phyloP scores from a whole-genome alignment of 495 filamentous ascomycete genomes.

The Schizothecium vesticola region DNA sequence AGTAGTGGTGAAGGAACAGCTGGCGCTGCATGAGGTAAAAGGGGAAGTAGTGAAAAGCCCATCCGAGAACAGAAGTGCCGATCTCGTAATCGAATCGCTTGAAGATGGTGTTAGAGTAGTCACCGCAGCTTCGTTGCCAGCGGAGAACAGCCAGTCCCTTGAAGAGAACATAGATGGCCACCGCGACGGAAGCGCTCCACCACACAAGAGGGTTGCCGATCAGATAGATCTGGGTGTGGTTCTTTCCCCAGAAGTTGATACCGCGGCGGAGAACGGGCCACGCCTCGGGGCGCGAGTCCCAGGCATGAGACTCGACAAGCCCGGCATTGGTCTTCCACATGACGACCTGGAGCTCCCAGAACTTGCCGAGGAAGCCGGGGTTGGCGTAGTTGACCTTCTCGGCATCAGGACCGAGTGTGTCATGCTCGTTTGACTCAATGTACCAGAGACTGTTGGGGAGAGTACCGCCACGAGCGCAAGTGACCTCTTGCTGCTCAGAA shows the following conservation, averaged over 20 bases:
- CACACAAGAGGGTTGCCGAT: conserved; percentile 94
- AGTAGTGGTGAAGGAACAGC: conserved; percentile 92
- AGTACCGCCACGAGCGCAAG: conserved; percentile 87
- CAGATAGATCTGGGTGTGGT: conserved; percentile 91
- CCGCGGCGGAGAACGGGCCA: conserved; percentile 92
- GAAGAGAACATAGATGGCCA: conserved; percentile 72
- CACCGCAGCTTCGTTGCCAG: conserved; percentile 87
- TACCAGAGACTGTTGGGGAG: conserved; percentile 97
- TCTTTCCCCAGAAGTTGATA: conserved; percentile 98
- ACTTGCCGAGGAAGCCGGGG: conserved; percentile 95
- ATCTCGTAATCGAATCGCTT: conserved; percentile 98
- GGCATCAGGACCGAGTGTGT: conserved; percentile 61
- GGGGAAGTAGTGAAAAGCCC: conserved; percentile 96
- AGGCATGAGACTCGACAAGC: conserved; percentile 91
- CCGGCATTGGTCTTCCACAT: conserved; percentile 99
- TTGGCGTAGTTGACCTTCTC: conserved; percentile 95
- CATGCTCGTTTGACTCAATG: conserved; percentile 82
- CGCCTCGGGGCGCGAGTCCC: conserved; percentile 90
- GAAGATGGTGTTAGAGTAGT: conserved; percentile 76
- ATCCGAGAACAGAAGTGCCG: conserved; percentile 81
- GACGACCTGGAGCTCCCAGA: conserved; percentile 98
- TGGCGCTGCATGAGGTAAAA: conserved; percentile 94
- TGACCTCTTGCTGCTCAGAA: conserved; percentile 96
- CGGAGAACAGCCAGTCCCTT: conserved; percentile 83
- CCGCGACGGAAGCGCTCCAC: conserved; percentile 82